Conservation (phyloP, 2,329 filamentous ascomycete genomes). For the Piedraia hortae region DNA sequence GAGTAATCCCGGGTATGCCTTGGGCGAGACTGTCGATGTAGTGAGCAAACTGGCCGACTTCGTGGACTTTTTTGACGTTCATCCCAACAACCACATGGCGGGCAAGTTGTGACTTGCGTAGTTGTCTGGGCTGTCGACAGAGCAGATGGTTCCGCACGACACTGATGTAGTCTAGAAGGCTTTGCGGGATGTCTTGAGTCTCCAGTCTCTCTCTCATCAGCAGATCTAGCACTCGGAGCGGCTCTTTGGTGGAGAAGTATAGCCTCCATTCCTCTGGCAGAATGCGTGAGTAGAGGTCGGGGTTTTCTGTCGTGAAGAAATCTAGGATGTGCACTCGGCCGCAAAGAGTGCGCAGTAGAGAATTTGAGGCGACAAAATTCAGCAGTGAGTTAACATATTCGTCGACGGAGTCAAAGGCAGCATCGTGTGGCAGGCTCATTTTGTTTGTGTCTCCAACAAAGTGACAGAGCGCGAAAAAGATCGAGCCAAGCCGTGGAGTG, state of each 20-base stretch:
- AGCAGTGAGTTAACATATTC: slow-evolving; percentile 57
- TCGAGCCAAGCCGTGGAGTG: too few relatives aligned
- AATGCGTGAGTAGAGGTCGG: slow-evolving; percentile 52
- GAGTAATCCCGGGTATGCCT: slow-evolving; percentile 30
- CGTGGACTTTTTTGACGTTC: slow-evolving; percentile 87
- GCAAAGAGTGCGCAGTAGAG: slow-evolving; percentile 64
- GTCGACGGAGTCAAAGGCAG: slow-evolving; percentile 42
- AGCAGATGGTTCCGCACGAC: slow-evolving; percentile 36
- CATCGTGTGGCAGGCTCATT: slow-evolving; percentile 46
- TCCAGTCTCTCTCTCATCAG: slow-evolving; percentile 49
- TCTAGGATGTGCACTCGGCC: slow-evolving; percentile 93
- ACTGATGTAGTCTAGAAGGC: slow-evolving; percentile 43
- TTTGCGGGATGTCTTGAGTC: slow-evolving; percentile 25
- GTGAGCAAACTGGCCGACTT: slow-evolving; percentile 70
- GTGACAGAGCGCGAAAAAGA: too few relatives aligned
- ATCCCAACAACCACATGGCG: slow-evolving; percentile 61
- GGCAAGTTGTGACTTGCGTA: slow-evolving; percentile 26
- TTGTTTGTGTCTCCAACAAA: too few relatives aligned
- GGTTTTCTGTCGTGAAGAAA: slow-evolving; percentile 57
- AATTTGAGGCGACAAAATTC: slow-evolving; percentile 43
- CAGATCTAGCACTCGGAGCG: slow-evolving; percentile 53
- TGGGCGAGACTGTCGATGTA: slow-evolving; percentile 45
- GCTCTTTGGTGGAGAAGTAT: slow-evolving; percentile 43
- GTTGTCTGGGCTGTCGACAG: slow-evolving; percentile 26
- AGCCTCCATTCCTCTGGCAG: slow-evolving; percentile 56